Conservation (phyloP, 73 alveolate genomes). For the Paramecium bursaria region DNA sequence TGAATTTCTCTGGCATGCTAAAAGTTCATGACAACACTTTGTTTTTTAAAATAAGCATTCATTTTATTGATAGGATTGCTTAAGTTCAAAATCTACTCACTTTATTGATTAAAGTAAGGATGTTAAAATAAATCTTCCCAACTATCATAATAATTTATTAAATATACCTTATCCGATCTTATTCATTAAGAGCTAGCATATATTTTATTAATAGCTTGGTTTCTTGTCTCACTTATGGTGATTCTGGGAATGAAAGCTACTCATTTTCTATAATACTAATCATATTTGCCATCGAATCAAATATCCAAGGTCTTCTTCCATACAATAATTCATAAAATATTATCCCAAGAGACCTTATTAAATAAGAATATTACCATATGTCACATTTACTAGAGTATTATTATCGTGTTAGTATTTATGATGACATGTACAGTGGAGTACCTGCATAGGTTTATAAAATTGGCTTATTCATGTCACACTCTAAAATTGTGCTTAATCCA, state of each 20-base stretch:
- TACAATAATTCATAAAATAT: slow-evolving; percentile 44
- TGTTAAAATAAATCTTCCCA: slow-evolving; percentile 43
- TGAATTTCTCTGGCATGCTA: neutral
- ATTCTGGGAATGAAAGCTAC: neutral
- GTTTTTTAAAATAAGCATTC: too few species aligned
- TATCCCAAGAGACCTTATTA: slow-evolving; percentile 40
- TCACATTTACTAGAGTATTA: slow-evolving; percentile 26
- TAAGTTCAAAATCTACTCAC: neutral
- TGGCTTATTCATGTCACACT: neutral
- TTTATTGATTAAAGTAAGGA: neutral
- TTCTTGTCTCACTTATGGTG: slow-evolving; percentile 1
- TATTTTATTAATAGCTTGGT: neutral
- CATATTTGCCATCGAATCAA: neutral
- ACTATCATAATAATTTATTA: too few species aligned
- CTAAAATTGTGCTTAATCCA: slow-evolving; percentile 69
- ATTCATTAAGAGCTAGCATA: slow-evolving; percentile 22
- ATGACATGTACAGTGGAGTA: slow-evolving; percentile 23
- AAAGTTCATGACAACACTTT: neutral
- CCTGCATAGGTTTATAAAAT: slow-evolving; percentile 11
- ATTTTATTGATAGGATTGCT: slow-evolving; percentile 13
- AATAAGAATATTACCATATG: too few species aligned
- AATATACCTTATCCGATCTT: slow-evolving; percentile 36
- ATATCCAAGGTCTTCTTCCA: slow-evolving; percentile 33
- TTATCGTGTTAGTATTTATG: neutral
- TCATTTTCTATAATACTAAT: neutral